These are phyloP conservation scores for Zea luxurians DNA, from an alignment of 176 grass and related monocot genomes.

Conservation along the genomic window DNA sequence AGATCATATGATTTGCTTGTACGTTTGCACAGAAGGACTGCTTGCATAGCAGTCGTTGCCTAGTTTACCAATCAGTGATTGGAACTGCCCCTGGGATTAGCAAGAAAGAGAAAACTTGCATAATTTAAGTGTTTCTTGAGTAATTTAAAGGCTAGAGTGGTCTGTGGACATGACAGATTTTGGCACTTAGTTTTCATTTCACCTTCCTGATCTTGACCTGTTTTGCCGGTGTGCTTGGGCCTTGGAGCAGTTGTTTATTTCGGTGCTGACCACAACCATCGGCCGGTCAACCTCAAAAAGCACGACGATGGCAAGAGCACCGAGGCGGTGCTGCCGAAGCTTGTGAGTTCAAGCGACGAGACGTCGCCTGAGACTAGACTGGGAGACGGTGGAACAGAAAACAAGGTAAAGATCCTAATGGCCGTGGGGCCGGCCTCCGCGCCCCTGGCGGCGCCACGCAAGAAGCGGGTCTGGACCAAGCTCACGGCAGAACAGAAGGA, in stretches of 20 bases:
- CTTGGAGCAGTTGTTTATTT: background rate
- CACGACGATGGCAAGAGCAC: background rate
- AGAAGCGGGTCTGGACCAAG: background rate
- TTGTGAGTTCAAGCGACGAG: constrained; percentile 20
- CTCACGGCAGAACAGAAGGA: background rate
- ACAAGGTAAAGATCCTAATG: background rate
- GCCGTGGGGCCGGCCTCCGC: background rate
- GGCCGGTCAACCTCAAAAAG: background rate
- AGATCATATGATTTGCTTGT: no score
- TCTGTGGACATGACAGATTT: background rate
- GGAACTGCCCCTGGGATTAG: background rate
- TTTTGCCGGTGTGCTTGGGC: background rate
- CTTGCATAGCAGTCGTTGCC: no score
- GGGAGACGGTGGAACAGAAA: background rate
- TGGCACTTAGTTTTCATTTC: background rate
- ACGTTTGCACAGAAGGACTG: no score
- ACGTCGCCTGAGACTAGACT: background rate
- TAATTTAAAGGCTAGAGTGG: background rate
- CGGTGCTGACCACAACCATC: background rate
- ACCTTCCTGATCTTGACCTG: background rate
- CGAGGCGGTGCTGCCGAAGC: background rate
- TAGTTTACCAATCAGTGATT: background rate
- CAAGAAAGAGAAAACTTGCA: background rate
- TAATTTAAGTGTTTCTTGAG: background rate
- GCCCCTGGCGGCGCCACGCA: background rate